phyloP scores from a whole-genome alignment of 2,329 filamentous ascomycete species.

The Calcarisporium arbuscula region DNA sequence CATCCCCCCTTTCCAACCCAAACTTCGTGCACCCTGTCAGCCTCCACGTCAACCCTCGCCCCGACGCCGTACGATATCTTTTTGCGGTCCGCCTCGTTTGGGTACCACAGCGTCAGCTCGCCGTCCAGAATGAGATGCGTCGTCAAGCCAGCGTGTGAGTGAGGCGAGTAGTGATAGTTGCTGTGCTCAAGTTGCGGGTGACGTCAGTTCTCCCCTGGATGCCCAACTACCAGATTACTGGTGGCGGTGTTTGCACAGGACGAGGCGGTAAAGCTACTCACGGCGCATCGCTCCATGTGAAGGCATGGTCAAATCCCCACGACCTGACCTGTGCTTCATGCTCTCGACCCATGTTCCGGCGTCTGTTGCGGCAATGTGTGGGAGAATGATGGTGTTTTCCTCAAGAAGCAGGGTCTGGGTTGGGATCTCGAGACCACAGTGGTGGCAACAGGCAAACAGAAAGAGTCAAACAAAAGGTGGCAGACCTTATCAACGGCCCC shows the following conservation, averaged over 20 bases:
- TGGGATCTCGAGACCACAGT: no score
- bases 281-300: slow-evolving; percentile 67
- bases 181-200: no score
- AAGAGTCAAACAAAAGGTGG: no score
- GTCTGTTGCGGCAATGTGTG: neutral
- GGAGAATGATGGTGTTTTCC: slow-evolving; percentile 3
- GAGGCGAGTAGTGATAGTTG: slow-evolving; percentile 62
- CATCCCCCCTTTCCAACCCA: slow-evolving; percentile 62
- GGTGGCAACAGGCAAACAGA: no score
- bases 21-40: slow-evolving; percentile 59
- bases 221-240: no score
- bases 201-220: no score
- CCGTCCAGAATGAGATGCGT: slow-evolving; percentile 64
- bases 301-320: slow-evolving; percentile 65
- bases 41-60: slow-evolving; percentile 60
- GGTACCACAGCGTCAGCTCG: slow-evolving; percentile 61
- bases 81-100: slow-evolving; percentile 45
- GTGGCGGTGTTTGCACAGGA: no score
- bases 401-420: no score
- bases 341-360: slow-evolving; percentile 18
- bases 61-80: slow-evolving; percentile 56
- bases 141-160: slow-evolving; percentile 57
- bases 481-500: no score
- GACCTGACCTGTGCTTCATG: slow-evolving; percentile 55
- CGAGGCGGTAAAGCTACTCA: slow-evolving; percentile 34